Conservation (phyloP, 495 filamentous ascomycete genomes). For the Penicillium egyptiacum region DNA sequence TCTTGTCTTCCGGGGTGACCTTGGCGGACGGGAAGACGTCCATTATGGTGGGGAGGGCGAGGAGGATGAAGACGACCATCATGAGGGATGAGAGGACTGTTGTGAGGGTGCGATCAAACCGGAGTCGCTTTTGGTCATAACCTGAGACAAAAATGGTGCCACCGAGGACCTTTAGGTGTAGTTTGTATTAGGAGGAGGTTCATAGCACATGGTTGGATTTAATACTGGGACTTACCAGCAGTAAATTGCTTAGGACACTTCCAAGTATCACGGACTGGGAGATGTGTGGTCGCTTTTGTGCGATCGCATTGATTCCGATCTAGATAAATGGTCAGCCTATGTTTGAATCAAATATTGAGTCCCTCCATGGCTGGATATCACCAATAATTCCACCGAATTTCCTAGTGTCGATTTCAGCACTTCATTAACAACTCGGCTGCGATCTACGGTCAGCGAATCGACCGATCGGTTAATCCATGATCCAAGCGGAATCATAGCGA, state of each 20-base stretch:
- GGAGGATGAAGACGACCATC: conserved; percentile 23
- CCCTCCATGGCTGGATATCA: background rate
- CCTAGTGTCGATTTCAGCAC: conserved; percentile 32
- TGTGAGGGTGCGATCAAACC: conserved; percentile 27
- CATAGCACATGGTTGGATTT: background rate
- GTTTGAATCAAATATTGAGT: background rate
- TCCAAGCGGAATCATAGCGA: conserved; percentile 18
- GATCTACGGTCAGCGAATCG: conserved; percentile 15
- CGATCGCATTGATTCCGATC: conserved; percentile 24
- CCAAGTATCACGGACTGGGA: conserved; percentile 24
- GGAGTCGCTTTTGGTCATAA: conserved; percentile 21
- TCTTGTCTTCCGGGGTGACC: conserved; percentile 38
- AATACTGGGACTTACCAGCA: conserved; percentile 17
- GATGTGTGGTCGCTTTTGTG: conserved; percentile 13
- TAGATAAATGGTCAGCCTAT: background rate
- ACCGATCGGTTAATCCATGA: conserved; percentile 21
- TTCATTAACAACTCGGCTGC: conserved; percentile 14
- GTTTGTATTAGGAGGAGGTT: background rate
- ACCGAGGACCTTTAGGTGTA: conserved; percentile 21
- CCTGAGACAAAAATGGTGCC: conserved; percentile 24
- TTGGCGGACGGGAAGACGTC: conserved; percentile 23
- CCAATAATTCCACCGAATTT: conserved; percentile 29
- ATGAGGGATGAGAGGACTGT: conserved; percentile 30
- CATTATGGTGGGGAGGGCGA: conserved; percentile 29
- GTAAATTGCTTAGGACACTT: conserved; percentile 25